A percentile compares a stretch with the other conserved stretches of the same genome.
phyloP scores from a whole-genome alignment of 805 yeast genomes.

The Candida golubevii region DNA sequence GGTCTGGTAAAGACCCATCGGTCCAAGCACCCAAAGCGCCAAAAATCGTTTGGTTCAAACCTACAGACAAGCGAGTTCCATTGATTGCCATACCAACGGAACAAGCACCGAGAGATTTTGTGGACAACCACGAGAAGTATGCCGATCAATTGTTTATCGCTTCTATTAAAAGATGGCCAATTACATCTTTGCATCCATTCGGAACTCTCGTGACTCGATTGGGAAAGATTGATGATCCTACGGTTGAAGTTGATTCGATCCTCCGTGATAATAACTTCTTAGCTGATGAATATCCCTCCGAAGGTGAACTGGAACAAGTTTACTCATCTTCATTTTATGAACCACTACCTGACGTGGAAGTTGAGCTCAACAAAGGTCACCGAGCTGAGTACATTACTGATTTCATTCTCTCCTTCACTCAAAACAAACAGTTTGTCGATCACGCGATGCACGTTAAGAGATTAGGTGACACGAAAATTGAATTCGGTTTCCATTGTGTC shows the following conservation, averaged over 20 bases:
- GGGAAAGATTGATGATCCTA: constrained; percentile 73
- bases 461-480: constrained; percentile 55
- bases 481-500: constrained; percentile 79
- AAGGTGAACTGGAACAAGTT: constrained; percentile 18
- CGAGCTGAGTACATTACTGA: constrained; percentile 57
- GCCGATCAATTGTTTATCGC: constrained; percentile 85
- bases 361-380: constrained; percentile 28
- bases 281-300: constrained; percentile 73
- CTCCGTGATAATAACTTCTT: constrained; percentile 81
- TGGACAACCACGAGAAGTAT: constrained; percentile 84
- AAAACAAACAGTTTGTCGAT: constrained; percentile 57
- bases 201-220: constrained; percentile 87
- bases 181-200: constrained; percentile 95
- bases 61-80: constrained; percentile 97
- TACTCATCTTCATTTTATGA: constrained; percentile 15
- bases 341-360: constrained; percentile 41
- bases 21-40: constrained; percentile 56
- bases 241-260: constrained; percentile 82
- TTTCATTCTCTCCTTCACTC: constrained; percentile 60
- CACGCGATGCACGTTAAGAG: constrained; percentile 79
- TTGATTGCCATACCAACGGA: constrained; percentile 97
- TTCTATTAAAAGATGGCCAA: constrained; percentile 97
- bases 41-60: constrained; percentile 98
- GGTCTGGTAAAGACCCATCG: constrained; percentile 43
- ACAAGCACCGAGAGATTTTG: constrained; percentile 94